Evolutionary conservation across 106 monocot genomes (phyloP).

Genomic region (Hemerocallis citrina): DNA sequence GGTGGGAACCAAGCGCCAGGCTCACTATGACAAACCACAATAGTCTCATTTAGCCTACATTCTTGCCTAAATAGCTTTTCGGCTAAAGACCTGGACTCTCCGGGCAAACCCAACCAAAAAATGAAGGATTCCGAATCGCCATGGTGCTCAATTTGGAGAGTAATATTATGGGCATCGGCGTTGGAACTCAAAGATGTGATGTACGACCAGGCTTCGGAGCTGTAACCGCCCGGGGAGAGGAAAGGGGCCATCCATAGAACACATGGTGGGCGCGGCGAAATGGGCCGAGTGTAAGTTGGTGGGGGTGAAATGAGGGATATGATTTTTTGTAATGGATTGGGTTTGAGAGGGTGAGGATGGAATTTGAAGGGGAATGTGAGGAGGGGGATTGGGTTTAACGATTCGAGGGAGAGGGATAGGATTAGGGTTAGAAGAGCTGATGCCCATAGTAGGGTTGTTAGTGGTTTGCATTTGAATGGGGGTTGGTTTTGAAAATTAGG

Average conservation of each 20-base stretch:
- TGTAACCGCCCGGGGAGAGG: conserved; percentile 61
- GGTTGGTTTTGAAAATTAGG: background rate
- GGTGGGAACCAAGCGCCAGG: conserved; percentile 67
- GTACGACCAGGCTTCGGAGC: conserved; percentile 79
- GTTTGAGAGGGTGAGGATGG: background rate
- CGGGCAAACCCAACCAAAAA: conserved; percentile 56
- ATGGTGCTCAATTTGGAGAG: conserved; percentile 41
- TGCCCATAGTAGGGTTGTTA: background rate
- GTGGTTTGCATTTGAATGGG: conserved; percentile 1
- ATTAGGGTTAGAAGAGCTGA: conserved; percentile 16
- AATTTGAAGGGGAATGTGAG: background rate
- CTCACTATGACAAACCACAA: conserved; percentile 70
- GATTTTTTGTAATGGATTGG: background rate
- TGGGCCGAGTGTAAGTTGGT: background rate
- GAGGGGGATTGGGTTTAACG: background rate
- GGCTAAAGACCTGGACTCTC: conserved; percentile 15
- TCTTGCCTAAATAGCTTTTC: conserved; percentile 13
- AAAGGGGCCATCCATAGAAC: conserved; percentile 86
- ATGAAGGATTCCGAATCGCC: conserved; percentile 30
- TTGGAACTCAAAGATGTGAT: conserved; percentile 14
- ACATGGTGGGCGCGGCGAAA: conserved; percentile 53
- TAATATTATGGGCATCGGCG: background rate
- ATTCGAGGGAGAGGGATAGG: conserved; percentile 17
- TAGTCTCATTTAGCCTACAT: conserved; percentile 22
- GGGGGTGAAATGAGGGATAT: background rate